Evolutionary conservation across 202 grass and related monocot genomes (phyloP).

Genomic region (Bolboschoenoplectus hybrid): DNA sequence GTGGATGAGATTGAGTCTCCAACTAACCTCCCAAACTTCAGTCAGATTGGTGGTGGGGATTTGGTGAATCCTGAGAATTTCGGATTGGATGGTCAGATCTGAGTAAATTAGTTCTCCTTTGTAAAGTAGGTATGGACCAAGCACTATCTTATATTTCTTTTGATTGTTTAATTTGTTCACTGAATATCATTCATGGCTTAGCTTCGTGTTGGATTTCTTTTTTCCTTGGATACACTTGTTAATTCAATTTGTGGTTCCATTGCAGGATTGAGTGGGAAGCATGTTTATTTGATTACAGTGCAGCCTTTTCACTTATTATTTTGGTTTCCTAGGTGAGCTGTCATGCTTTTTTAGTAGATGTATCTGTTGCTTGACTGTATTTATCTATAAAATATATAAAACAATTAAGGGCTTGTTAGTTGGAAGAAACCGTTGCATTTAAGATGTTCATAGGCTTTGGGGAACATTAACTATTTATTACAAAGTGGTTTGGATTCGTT

Average conservation of each 20-base stretch:
- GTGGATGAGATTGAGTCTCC: conserved; percentile 90
- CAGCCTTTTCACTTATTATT: conserved; percentile 37
- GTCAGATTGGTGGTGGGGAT: conserved; percentile 73
- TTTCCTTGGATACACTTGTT: neutral
- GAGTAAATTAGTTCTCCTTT: conserved; percentile 45
- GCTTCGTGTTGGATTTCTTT: neutral
- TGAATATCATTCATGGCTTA: neutral
- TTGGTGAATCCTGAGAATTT: conserved; percentile 65
- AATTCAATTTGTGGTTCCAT: conserved; percentile 29
- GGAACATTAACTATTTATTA: conserved; percentile 44
- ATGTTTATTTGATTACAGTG: conserved; percentile 40
- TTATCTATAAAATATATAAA: conserved; percentile 38
- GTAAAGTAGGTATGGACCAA: conserved; percentile 39
- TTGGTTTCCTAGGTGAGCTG: conserved; percentile 40
- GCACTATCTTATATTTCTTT: neutral
- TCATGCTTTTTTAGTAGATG: conserved; percentile 35
- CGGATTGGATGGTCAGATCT: conserved; percentile 74
- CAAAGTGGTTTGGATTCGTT: conserved; percentile 41
- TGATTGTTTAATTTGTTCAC: neutral
- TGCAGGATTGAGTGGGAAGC: conserved; percentile 41
- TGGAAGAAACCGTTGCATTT: conserved; percentile 39
- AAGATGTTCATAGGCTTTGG: conserved; percentile 43
- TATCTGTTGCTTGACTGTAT: conserved; percentile 38
- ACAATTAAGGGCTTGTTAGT: conserved; percentile 41
- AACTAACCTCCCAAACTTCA: conserved; percentile 63